phyloP scores from a whole-genome alignment of 1,284 basidiomycete species.

The Rhodotorula sp. region DNA sequence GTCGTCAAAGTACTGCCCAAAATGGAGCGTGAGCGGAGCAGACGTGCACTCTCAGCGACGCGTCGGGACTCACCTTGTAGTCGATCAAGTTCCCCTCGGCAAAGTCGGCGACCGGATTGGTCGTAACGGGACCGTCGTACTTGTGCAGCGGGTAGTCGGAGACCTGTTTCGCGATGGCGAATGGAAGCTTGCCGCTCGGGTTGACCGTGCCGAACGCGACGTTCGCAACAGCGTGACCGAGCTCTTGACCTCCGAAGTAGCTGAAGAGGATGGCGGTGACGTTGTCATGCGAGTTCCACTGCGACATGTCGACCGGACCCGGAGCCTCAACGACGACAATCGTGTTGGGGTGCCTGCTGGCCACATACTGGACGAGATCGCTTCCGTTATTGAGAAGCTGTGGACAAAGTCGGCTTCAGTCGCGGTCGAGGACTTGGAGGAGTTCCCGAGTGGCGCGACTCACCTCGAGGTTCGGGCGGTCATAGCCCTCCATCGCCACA shows the following conservation, averaged over 20 bases:
- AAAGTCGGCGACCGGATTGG: slow-evolving; percentile 10
- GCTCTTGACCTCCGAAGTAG: slow-evolving; percentile 45
- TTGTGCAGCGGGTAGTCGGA: slow-evolving; percentile 58
- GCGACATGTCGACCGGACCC: slow-evolving; percentile 34
- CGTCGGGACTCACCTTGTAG: slow-evolving; percentile 19
- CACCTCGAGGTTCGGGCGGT: slow-evolving; percentile 32
- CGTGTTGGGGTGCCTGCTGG: slow-evolving; percentile 60
- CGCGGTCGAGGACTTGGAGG: not conserved
- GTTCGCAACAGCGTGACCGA: slow-evolving; percentile 45
- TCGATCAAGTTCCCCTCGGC: slow-evolving; percentile 61
- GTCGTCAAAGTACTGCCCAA: slow-evolving; percentile 16
- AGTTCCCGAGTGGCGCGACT: not conserved
- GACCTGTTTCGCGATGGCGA: slow-evolving; percentile 59
- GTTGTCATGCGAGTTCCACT: slow-evolving; percentile 39
- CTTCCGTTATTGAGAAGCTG: slow-evolving; percentile 37
- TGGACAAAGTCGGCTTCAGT: too few species aligned
- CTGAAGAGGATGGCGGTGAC: slow-evolving; percentile 46
- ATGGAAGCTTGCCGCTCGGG: slow-evolving; percentile 50
- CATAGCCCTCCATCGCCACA: slow-evolving; percentile 25
- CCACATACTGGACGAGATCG: slow-evolving; percentile 47
- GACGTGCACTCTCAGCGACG: too few species aligned
- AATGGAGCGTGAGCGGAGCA: not conserved
- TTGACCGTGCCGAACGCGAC: slow-evolving; percentile 56
- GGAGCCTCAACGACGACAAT: slow-evolving; percentile 66
- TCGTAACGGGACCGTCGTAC: slow-evolving; percentile 24